Percentiles rank a stretch among this genome's conserved stretches.
phyloP scores from a whole-genome alignment of 2,329 filamentous ascomycete species.

The Aspergillus novofumigatus region DNA sequence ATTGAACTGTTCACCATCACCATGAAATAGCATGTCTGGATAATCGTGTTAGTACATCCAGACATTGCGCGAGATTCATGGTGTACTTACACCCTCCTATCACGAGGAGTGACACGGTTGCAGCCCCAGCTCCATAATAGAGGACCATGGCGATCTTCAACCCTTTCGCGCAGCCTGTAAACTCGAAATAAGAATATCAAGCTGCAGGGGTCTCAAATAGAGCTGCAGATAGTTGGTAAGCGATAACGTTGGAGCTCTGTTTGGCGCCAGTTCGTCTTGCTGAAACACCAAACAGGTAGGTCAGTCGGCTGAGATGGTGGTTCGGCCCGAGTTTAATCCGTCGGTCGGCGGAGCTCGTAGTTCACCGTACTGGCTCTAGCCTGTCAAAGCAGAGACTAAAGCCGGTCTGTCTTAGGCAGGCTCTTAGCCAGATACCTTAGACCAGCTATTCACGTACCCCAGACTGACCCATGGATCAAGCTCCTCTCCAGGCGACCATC shows the following conservation, averaged over 20 bases:
- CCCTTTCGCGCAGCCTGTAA: constrained; percentile 9
- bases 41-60: constrained; percentile 16
- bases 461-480: constrained; percentile 23
- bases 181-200: constrained; percentile 17
- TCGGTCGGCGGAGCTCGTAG: constrained; percentile 4
- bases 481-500: constrained; percentile 9
- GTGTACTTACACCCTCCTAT: constrained; percentile 70
- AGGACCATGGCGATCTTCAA: constrained; percentile 60
- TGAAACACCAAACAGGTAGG: constrained; percentile 9
- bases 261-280: not conserved
- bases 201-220: constrained; percentile 16
- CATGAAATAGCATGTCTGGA: constrained; percentile 96
- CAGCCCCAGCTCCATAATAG: constrained; percentile 65
- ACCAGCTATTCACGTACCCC: constrained; percentile 18
- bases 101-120: constrained; percentile 64
- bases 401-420: too few species aligned
- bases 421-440: not conserved
- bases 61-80: constrained; percentile 3
- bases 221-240: constrained; percentile 8
- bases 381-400: not conserved
- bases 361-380: not conserved
- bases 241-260: constrained; percentile 12
- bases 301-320: constrained; percentile 6
- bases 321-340: constrained; percentile 31
- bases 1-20: constrained; percentile 93